Base-by-base conservation (phyloP, 345 rosid genomes). In the Rhizophora apiculata region DNA sequence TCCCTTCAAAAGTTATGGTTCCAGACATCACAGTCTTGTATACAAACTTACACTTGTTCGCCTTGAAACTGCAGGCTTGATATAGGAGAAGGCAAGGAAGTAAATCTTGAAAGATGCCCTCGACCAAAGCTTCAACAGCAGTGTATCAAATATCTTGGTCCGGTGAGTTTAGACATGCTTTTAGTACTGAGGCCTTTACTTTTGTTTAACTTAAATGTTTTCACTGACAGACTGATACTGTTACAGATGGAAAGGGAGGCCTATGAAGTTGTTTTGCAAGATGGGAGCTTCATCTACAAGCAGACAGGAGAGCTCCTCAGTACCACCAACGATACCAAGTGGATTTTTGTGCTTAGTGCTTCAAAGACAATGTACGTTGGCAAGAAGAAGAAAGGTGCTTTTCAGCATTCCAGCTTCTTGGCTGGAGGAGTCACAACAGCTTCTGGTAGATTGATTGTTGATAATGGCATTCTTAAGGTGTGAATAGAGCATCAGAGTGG, bases 131-230 rank as follows among this genome's bases (percentile, higher is more conserved):
- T 95, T 78, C 94, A 87, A 64, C 86, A 78, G 10, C 98, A 92
- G 67, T 87, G 99, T 83, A 95, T 95, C 75, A 95, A 86, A 79
- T 95, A 95, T 81, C 96, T 95, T 61, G 89, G 96, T 79, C 97
- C 92, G 71, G 97, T 91, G 59, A 81, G 93, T 72, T 57, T 72
- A 63, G 22, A 20, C 6, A 56, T 60, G 46, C 43, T 70, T 57
- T 61, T 39, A 19, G 61, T 57, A 36, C 19, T 56, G 37, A 36
- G 21, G 46, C 65, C 55, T 27, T 66, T 57, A 6, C 36, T 56
- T 0, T 20, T 34, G 37, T 48, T 34, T 57, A 60, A 54, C 27
- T 19, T 46, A 9, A 53, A 30, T 51, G 60, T 26, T 36, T 69
- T 68, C 24, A 2, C 77, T 68, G 18, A 68, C 8, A 72, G 26